Evolutionary conservation across 2,329 filamentous ascomycete species (phyloP), one percentile per base, ranked within the genome.

Genomic region (Ceratocystis huliohia): DNA sequence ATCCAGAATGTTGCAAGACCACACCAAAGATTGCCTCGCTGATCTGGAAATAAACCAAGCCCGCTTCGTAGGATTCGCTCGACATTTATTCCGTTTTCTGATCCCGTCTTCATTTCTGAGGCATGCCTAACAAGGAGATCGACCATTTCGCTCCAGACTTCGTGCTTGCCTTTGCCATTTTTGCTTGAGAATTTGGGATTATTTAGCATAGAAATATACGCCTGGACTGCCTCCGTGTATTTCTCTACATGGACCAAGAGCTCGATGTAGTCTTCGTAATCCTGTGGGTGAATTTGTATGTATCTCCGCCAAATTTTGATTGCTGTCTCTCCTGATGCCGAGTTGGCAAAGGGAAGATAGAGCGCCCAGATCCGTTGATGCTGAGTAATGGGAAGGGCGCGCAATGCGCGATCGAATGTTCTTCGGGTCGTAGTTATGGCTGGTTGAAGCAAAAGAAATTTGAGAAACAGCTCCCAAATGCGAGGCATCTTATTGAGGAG

Each of bases 401-500:
- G 86, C 59, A 99, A 81, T 13, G 94, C 92, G 68, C 91, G 87
- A 76, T 99, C 93, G 77, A 99, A 99, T 0, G 90, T 90, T 70
- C 86, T 86, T 68, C 94, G 85, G 30, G 91, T 95, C 67, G 86
- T 81, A 6, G 93, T 96, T 69, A 99, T 86, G 65, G 95, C 79
- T n/a, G 94, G 94, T 75, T 99, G 94, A 73, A 89, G 85, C 74
- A 93, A 85, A 67, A 99, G 80, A 73, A 99, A 97, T 62, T 83
- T 83, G 69, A 99, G 85, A 74, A 96, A 99, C 86, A 97, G 90
- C 75, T 96, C 92, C 95, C 94, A 99, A 74, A 99, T 94, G 70
- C 86, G 84, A 28, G 95, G 94, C 94, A 99, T 99, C 78, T 99
- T 99, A 78, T 99, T 96, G 69, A 99, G 83, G 50, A 99, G 81